Base-by-base conservation (phyloP, 2,329 filamentous ascomycete species). In the Fonsecaea pugnacius region DNA sequence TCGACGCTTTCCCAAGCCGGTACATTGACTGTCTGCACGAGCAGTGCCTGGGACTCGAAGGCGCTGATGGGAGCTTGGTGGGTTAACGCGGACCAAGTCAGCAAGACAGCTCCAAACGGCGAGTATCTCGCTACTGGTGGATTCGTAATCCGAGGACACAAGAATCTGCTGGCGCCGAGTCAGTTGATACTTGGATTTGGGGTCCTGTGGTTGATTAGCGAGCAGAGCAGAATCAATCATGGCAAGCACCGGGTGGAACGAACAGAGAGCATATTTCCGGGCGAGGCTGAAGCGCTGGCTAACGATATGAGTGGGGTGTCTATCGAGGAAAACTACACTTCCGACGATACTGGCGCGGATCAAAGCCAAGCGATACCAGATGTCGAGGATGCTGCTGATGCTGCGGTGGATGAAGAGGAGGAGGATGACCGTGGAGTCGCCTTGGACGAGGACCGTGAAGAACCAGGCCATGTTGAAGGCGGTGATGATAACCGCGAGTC, bases 1-100 rank as follows among this genome's bases (percentile, higher is more conserved):
- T 91, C 91, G 1, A 98, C 95, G 0, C 79, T 99, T 2, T 90
- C 91, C 0, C 95, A 99, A 78, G 95, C 95, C 3, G 95, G 95
- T 0, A 89, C 89, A 51, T 79, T 97, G 33, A 88, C 90, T 0
- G 90, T 99, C 4, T 91, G 91, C 67, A 90, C 91, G 8, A 97
- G 92, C 1, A 89, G 83, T 62, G 95, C 94, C 0, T 99, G 95
- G 95, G 95, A 98, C 66, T 94, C 91, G 1, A 99, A 99, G 76
- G 94, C 94, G 8, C 87, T 92, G 16, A 96, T 98, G 91, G 89
- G 91, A 18, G 93, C 94, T 8, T 99, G 91, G 89, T 99, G 95
- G 95, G 94, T 96, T 0, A 88, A 89, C 67, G 89, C 91, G 1
- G 89, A 94, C 60, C 93, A 98, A 75, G 91, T 99, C 0, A 92